Evolutionary conservation across 139 green algal species (phyloP).

Genomic region (Haematococcus lacustris): DNA sequence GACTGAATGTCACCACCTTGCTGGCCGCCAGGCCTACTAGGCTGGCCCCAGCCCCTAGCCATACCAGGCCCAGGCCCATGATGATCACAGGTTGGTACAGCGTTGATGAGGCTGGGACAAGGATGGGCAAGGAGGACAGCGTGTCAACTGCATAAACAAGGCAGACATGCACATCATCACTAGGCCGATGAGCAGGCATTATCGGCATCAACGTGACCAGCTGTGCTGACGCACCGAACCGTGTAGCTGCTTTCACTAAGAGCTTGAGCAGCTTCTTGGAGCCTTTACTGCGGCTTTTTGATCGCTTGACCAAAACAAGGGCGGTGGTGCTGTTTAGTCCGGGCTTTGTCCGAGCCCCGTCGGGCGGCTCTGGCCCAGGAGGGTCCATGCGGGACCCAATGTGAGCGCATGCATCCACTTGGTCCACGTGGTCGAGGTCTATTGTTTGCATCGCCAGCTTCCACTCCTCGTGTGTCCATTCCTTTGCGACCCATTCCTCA

Average conservation of each 20-base stretch:
- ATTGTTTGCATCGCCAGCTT: too few relatives aligned
- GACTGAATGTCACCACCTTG: constrained; percentile 2
- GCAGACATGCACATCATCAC: not conserved
- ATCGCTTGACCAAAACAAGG: not conserved
- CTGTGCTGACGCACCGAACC: not conserved
- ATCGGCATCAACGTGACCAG: not conserved
- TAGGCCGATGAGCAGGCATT: not conserved
- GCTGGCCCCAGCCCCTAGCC: not conserved
- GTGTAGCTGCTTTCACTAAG: not conserved
- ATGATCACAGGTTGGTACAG: not conserved
- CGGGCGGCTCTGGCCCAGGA: too few relatives aligned
- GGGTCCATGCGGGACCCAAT: too few relatives aligned
- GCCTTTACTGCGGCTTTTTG: not conserved
- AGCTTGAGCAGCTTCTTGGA: constrained; percentile 6
- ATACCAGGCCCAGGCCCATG: not conserved
- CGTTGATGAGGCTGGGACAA: too few relatives aligned
- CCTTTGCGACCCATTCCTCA: too few relatives aligned
- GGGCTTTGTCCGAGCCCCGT: too few relatives aligned
- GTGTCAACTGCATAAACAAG: not conserved
- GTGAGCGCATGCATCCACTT: too few relatives aligned
- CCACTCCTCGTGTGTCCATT: too few relatives aligned
- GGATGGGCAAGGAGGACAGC: not conserved
- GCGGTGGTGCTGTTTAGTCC: not conserved
- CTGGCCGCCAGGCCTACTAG: not conserved
- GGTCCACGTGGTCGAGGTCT: too few relatives aligned